A percentile compares a stretch with the other conserved stretches of the same genome.
These are phyloP conservation scores for Amanita muscaria DNA, from an alignment of 768 basidiomycete genomes.

Conservation along the genomic window DNA sequence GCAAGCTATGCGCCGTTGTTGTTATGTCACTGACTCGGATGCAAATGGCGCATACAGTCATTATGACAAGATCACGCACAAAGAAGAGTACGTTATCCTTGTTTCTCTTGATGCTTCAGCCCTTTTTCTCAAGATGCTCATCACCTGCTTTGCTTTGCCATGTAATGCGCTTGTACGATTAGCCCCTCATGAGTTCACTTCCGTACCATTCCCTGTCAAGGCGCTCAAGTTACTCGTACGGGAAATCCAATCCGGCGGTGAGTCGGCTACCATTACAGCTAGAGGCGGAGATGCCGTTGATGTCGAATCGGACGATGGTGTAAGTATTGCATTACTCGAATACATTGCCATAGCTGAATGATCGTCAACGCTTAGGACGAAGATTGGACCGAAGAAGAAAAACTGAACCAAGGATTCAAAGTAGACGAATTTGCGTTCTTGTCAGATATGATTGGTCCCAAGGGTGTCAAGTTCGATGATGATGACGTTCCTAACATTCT, in stretches of 20 bases:
- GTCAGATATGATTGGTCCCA: slow-evolving; percentile 74
- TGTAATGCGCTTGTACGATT: slow-evolving; percentile 12
- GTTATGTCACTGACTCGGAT: slow-evolving; percentile 13
- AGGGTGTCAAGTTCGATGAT: slow-evolving; percentile 65
- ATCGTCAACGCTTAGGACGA: slow-evolving; percentile 52
- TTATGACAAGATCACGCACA: slow-evolving; percentile 93
- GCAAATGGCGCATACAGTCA: slow-evolving; percentile 43
- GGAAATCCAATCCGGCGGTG: slow-evolving; percentile 75
- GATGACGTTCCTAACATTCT: slow-evolving; percentile 66
- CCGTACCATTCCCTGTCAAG: slow-evolving; percentile 84
- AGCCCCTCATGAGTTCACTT: slow-evolving; percentile 85
- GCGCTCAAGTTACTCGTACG: slow-evolving; percentile 83
- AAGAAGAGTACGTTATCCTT: slow-evolving; percentile 56
- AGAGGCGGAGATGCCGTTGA: slow-evolving; percentile 37
- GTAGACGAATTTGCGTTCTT: slow-evolving; percentile 77
- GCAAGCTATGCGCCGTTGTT: slow-evolving; percentile 4
- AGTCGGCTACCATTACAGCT: slow-evolving; percentile 56
- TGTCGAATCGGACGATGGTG: slow-evolving; percentile 71
- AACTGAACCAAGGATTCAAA: slow-evolving; percentile 45
- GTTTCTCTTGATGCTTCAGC: slow-evolving; percentile 9
- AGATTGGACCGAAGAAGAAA: slow-evolving; percentile 92
- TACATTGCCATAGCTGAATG: neutral
- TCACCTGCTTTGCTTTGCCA: slow-evolving; percentile 39
- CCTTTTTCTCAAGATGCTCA: slow-evolving; percentile 7
- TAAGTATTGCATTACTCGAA: slow-evolving; percentile 19